phyloP scores from a whole-genome alignment of 805 yeast genomes.

The Sugiyamaella valdiviana region DNA sequence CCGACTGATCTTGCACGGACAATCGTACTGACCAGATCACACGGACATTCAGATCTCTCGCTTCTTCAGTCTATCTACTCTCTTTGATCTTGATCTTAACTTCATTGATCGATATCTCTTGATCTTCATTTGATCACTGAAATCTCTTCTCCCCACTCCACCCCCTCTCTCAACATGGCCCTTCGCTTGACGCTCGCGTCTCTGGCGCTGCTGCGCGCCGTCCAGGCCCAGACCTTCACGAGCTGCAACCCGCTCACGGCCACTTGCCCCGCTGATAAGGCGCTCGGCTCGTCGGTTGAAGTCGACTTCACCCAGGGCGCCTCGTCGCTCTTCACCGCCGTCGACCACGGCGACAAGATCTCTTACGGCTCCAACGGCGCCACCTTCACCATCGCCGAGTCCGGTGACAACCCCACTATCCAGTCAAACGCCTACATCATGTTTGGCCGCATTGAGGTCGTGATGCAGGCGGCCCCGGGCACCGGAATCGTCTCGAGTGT shows the following conservation, averaged over 20 bases:
- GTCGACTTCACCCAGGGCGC: slow-evolving; percentile 47
- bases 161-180: neutral
- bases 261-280: slow-evolving; percentile 47
- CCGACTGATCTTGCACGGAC: no score
- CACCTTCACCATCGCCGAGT: slow-evolving; percentile 49
- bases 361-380: slow-evolving; percentile 54
- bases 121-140: no score
- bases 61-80: no score
- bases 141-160: no score
- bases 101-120: no score
- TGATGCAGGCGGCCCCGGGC: slow-evolving; percentile 67
- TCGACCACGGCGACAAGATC: slow-evolving; percentile 32
- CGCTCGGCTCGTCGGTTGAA: slow-evolving; percentile 51
- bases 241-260: slow-evolving; percentile 43
- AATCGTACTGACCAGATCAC: no score
- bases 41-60: no score
- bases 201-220: neutral
- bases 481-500: slow-evolving; percentile 75
- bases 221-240: slow-evolving; percentile 27
- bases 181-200: neutral
- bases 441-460: slow-evolving; percentile 80
- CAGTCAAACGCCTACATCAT: slow-evolving; percentile 75
- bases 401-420: slow-evolving; percentile 73
- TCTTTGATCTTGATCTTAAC: no score
- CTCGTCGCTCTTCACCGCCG: slow-evolving; percentile 37